Evolutionary conservation across 768 basidiomycete genomes (phyloP).

Genomic region (Boletus rufocinnamomeus): DNA sequence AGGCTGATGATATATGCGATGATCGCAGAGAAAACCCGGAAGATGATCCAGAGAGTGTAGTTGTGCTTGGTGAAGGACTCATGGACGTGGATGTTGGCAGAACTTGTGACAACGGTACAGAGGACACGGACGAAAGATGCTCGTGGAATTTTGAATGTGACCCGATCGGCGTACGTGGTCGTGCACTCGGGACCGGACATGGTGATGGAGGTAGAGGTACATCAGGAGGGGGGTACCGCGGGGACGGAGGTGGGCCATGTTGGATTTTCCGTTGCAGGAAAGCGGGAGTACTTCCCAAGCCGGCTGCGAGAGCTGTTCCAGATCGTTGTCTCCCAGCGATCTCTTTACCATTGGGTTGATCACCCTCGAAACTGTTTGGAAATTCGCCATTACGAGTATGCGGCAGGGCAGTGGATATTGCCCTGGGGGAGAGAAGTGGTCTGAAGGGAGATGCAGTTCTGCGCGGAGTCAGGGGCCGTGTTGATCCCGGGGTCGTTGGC

Average conservation of each 20-base stretch:
- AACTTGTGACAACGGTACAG: conserved; percentile 18
- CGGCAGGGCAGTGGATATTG: background rate
- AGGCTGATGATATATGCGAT: conserved; percentile 20
- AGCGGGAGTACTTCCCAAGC: conserved; percentile 21
- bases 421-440: conserved; percentile 22
- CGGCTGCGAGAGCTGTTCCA: conserved; percentile 4
- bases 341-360: conserved; percentile 13
- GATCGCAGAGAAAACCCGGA: conserved; percentile 34
- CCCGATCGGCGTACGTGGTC: conserved; percentile 14
- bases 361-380: conserved; percentile 1
- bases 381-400: conserved; percentile 6
- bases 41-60: conserved; percentile 32
- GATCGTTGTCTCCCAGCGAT: conserved; percentile 19
- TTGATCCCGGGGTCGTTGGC: conserved; percentile 11
- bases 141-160: conserved; percentile 36
- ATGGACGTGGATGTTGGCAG: conserved; percentile 10
- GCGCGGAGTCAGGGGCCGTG: conserved; percentile 19
- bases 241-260: conserved; percentile 26
- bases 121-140: conserved; percentile 34
- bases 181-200: background rate
- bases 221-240: conserved; percentile 33
- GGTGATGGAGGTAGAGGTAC: conserved; percentile 33
- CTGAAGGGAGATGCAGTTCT: conserved; percentile 26
- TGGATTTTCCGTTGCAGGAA: conserved; percentile 36
- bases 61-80: conserved; percentile 24